Evolutionary conservation across 164 flowering plant genomes (phyloP).

Genomic region (Vitis amurensis): DNA sequence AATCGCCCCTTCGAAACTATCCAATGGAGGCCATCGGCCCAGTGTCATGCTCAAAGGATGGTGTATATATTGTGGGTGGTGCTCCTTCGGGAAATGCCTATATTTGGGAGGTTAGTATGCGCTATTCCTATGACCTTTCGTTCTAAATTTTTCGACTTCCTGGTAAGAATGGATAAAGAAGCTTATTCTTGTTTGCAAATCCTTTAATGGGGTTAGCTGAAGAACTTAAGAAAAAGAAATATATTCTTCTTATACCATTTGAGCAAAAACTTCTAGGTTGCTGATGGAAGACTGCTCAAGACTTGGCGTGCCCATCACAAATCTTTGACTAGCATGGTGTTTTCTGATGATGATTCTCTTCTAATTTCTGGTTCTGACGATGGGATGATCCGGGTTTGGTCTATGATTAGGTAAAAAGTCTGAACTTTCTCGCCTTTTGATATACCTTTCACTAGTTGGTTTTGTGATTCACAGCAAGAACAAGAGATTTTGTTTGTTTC

Average conservation of each 20-base stretch:
- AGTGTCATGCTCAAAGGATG: conserved; percentile 45
- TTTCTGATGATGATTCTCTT: conserved; percentile 52
- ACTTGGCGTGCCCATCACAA: conserved; percentile 50
- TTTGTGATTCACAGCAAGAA: conserved; percentile 4
- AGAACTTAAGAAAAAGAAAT: too few species aligned
- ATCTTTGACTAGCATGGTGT: conserved; percentile 39
- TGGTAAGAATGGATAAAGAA: neutral
- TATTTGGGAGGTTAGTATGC: conserved; percentile 53
- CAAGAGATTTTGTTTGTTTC: neutral
- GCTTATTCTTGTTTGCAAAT: too few species aligned
- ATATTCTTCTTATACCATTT: neutral
- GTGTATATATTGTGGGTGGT: conserved; percentile 54
- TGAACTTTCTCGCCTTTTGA: neutral
- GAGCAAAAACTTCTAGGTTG: conserved; percentile 26
- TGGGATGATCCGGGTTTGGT: conserved; percentile 50
- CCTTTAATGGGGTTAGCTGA: too few species aligned
- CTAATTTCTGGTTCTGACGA: conserved; percentile 56
- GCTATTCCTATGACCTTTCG: neutral
- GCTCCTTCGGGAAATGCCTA: conserved; percentile 56
- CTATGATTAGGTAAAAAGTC: conserved; percentile 42
- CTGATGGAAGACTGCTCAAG: conserved; percentile 50
- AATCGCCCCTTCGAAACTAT: conserved; percentile 39
- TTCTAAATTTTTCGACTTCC: neutral
- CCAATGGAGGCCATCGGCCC: conserved; percentile 60
- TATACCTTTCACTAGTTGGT: neutral